Base-by-base conservation (phyloP, 1,284 basidiomycete species). In the Xerocomus nothofagi region DNA sequence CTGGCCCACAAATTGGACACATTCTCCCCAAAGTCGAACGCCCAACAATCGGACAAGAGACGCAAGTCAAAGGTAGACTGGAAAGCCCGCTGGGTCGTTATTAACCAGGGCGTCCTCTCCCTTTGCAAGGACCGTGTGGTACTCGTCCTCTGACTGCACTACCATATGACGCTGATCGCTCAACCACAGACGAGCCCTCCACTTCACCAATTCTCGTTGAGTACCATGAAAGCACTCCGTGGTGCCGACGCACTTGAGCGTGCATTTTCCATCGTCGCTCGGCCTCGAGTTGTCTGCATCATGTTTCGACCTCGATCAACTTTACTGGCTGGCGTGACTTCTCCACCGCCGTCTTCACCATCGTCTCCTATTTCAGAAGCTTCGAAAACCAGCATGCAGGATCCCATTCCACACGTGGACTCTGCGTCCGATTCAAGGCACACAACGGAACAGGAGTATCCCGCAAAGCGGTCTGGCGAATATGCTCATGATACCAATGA, bases 71-170 rank as follows among this genome's bases (percentile, higher is more conserved):
- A 70, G 45, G 47, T 73, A 12, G 83, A 86, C 47, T 89, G 86
- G 86, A 74, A 76, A 50, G 73, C 79, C 26, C 70, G 82, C 2
- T 86, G 84, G 80, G 69, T 84, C 24, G 71, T 86, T 23, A 74
- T 88, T 15, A 72, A 76, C 37, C 77, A 82, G 37, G 85, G 82
- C 0, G 55, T 71, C 14, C 64, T 88, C 18, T 73, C 70, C 52
- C 59, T 89, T 15, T 81, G 74, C 59, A 81, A 77, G 54, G 73
- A 79, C 32, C 72, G 76, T 33, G 66, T 74, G 51, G 84, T 84
- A 59, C 58, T 72, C 57, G 72, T 71, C 3, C 40, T 33, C n/a
- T 38, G 29, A 3, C 12, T 32, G n/a, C 6, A 1, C 3, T 23
- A 11, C 23, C 3, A 1, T 12, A 23, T 39, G 30, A 8, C 43